Evolutionary conservation across 768 basidiomycete species (phyloP), one percentile per base, ranked within the genome.

Genomic region (Amanita fuliginea): DNA sequence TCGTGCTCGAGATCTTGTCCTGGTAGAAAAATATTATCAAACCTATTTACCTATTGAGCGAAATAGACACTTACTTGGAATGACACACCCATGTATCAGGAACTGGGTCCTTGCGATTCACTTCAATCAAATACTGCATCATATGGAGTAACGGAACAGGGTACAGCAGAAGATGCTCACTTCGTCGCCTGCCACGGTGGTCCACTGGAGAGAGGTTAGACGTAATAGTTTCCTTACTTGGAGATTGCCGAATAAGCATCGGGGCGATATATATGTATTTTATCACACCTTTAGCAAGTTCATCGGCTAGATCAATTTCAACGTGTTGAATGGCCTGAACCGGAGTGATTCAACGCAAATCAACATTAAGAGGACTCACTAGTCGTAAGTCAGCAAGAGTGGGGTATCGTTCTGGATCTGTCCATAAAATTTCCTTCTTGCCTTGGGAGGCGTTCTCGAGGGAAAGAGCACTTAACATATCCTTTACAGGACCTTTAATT

Each of bases 191-290:
- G 72, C 66, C 10, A 83, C 71, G 4, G 72, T 76, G 2, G 75
- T 74, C 73, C 80, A 98, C 47, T 82, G 67, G 19, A 93, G 68
- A 7, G 78, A 79, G 0, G 90, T 90, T 59, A 81, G 76, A 55
- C 75, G 80, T 22, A 97, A 60, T 8, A 75, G 55, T 60, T 81
- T 88, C 14, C 92, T 75, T 43, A 90, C 86, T 89, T 51, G 7
- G 39, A 52, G 18, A 14, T 39, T 26, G 33, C n/a, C 19, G 41
- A 41, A 51, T 33, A 9, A 34, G 26, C 24, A 2, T 19, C 21
- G 22, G 45, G 21, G 21, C n/a, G 14, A 41, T 7, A 49, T 7
- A 49, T 9, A 47, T 37, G 42, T 14, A 43, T 2, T 16, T 19
- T n/a, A 46, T 16, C 32, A 60, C 62, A 86, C 86, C 73, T 39